Conservation (phyloP, 805 yeast genomes). For the Starmerella scarabaei region DNA sequence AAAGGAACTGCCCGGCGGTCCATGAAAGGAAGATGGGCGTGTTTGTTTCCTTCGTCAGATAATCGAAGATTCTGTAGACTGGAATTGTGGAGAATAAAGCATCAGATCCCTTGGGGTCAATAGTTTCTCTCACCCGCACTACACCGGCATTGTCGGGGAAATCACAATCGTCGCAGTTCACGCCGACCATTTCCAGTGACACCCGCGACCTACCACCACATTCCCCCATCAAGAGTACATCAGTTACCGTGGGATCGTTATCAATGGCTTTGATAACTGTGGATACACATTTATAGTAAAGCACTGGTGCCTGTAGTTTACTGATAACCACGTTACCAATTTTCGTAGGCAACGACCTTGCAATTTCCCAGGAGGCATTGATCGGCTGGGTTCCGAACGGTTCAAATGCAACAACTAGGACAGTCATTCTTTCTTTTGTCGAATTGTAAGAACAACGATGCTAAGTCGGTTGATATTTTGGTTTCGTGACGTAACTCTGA, state of each 20-base stretch:
- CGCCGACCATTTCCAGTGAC: conserved; percentile 15
- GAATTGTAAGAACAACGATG: too few species aligned
- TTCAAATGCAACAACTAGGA: conserved; percentile 17
- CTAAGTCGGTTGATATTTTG: too few species aligned
- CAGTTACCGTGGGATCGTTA: conserved; percentile 10
- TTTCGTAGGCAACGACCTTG: conserved; percentile 6
- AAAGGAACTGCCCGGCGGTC: conserved; percentile 17
- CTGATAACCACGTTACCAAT: conserved; percentile 2
- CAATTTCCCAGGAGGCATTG: conserved; percentile 18
- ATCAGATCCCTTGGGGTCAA: conserved; percentile 10
- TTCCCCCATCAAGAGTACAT: conserved; percentile 16
- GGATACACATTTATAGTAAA: conserved; percentile 8
- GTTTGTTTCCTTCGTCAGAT: not conserved
- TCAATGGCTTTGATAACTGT: conserved; percentile 5
- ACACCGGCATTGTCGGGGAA: conserved; percentile 15
- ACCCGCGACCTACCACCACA: conserved; percentile 13
- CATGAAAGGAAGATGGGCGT: conserved; percentile 14
- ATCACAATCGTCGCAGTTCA: conserved; percentile 13
- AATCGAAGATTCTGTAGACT: conserved; percentile 4
- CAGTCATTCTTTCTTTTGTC: too few species aligned
- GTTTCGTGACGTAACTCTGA: too few species aligned
- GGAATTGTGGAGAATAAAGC: conserved; percentile 15
- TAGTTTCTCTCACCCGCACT: not conserved
- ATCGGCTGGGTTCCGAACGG: conserved; percentile 15
- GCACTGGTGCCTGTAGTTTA: conserved; percentile 12